phyloP scores from a whole-genome alignment of 208 protist genomes.

The Crithidia thermophila region DNA sequence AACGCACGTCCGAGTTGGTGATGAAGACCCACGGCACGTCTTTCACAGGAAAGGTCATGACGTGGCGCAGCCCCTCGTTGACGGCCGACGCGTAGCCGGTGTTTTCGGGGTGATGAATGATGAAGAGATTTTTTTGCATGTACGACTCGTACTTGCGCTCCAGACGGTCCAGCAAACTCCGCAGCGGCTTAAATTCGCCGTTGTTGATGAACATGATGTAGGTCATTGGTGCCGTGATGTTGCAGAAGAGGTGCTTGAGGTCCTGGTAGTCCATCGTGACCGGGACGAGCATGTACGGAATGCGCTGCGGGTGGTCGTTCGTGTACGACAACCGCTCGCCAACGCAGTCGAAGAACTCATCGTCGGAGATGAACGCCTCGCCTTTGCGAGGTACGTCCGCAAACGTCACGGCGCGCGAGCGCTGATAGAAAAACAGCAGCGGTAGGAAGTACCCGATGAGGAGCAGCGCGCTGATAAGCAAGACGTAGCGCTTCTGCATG shows the following conservation, averaged over 20 bases:
- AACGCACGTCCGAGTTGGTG: constrained; percentile 45
- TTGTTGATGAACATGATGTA: constrained; percentile 48
- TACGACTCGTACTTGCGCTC: background rate
- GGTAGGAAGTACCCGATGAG: constrained; percentile 9
- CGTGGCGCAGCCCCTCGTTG: constrained; percentile 36
- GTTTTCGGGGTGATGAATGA: constrained; percentile 33
- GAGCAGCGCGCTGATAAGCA: constrained; percentile 8
- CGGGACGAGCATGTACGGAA: constrained; percentile 35
- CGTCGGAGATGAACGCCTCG: constrained; percentile 24
- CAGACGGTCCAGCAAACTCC: constrained; percentile 13
- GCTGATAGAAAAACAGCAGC: background rate
- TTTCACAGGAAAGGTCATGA: constrained; percentile 20
- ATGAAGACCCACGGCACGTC: constrained; percentile 44
- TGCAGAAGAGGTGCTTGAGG: constrained; percentile 43
- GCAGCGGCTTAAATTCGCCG: constrained; percentile 25
- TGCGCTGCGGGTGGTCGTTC: constrained; percentile 7
- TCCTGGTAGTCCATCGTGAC: constrained; percentile 46
- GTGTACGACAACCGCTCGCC: constrained; percentile 22
- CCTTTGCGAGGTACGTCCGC: constrained; percentile 17
- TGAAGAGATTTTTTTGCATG: constrained; percentile 20
- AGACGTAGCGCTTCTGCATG: background rate
- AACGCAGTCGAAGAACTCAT: constrained; percentile 27
- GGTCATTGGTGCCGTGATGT: constrained; percentile 33
- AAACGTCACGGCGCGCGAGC: background rate
- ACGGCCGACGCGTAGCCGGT: constrained; percentile 33